A percentile compares a stretch with the other conserved stretches of the same genome.
Evolutionary conservation across 768 basidiomycete species (phyloP).

Genomic region (Cubamyces lactineus): DNA sequence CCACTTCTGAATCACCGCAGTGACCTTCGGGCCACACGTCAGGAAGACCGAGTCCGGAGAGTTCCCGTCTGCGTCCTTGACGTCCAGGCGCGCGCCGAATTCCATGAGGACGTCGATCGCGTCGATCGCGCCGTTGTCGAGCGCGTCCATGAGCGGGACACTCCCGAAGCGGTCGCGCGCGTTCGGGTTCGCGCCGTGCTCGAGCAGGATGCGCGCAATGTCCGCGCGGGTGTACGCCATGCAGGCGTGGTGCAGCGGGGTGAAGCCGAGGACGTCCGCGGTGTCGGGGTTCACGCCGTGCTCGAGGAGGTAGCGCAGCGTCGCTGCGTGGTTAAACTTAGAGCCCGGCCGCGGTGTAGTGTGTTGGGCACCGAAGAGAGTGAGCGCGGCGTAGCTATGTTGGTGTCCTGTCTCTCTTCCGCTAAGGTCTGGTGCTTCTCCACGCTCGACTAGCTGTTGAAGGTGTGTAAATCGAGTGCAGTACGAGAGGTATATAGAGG

Average conservation of each 20-base stretch:
- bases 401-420: constrained; percentile 26
- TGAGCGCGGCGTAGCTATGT: constrained; percentile 24
- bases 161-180: constrained; percentile 52
- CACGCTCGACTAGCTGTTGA: constrained; percentile 18
- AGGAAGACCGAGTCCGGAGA: constrained; percentile 38
- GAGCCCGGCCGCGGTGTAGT: no score
- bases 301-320: constrained; percentile 46
- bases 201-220: constrained; percentile 45
- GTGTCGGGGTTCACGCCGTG: constrained; percentile 44
- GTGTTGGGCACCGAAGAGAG: constrained; percentile 27
- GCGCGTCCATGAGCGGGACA: constrained; percentile 40
- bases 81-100: constrained; percentile 49
- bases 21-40: constrained; percentile 47
- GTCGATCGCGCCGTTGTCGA: constrained; percentile 16
- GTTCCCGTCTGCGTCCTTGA: constrained; percentile 43
- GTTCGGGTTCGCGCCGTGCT: constrained; percentile 52
- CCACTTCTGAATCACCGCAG: constrained; percentile 51
- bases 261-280: constrained; percentile 51
- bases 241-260: constrained; percentile 52
- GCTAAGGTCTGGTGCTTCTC: constrained; percentile 23
- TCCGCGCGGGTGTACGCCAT: constrained; percentile 36
- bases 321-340: constrained; percentile 36
- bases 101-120: constrained; percentile 53
- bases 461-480: neutral
- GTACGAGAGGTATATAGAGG: neutral